Evolutionary conservation across 208 protist species (phyloP).

Genomic region (Acanthamoeba healyi): DNA sequence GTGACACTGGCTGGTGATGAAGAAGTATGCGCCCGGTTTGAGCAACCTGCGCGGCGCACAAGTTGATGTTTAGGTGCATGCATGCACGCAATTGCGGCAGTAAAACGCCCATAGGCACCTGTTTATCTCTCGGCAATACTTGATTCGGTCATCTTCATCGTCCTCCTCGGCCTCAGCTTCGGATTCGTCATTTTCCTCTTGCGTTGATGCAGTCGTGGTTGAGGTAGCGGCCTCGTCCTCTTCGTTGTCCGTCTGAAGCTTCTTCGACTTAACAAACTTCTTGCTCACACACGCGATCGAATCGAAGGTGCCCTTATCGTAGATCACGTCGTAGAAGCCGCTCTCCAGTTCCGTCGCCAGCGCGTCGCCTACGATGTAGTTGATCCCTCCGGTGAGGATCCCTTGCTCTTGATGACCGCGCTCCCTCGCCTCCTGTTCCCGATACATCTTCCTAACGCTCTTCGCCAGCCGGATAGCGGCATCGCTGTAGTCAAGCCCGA

Average conservation of each 20-base stretch:
- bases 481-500: conserved; percentile 17
- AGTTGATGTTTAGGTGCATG: no score
- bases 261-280: conserved; percentile 8
- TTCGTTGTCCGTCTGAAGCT: neutral
- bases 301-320: conserved; percentile 40
- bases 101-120: no score
- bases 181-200: neutral
- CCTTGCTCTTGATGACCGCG: neutral
- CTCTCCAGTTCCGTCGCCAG: neutral
- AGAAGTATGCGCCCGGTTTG: conserved; percentile 25
- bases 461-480: neutral
- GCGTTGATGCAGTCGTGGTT: no score
- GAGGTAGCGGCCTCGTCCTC: neutral
- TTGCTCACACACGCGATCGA: conserved; percentile 45
- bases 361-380: conserved; percentile 7
- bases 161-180: neutral
- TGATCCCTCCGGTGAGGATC: neutral
- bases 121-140: neutral
- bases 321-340: conserved; percentile 17
- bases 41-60: no score
- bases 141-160: conserved; percentile 19
- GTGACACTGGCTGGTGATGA: conserved; percentile 39
- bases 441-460: neutral
- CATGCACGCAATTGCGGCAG: no score
- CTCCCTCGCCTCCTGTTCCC: neutral